A percentile compares a stretch with the other conserved stretches of the same genome.
These are phyloP conservation scores for Paxillus ammoniavirescens DNA, from an alignment of 768 basidiomycete genomes.

Conservation along the genomic window DNA sequence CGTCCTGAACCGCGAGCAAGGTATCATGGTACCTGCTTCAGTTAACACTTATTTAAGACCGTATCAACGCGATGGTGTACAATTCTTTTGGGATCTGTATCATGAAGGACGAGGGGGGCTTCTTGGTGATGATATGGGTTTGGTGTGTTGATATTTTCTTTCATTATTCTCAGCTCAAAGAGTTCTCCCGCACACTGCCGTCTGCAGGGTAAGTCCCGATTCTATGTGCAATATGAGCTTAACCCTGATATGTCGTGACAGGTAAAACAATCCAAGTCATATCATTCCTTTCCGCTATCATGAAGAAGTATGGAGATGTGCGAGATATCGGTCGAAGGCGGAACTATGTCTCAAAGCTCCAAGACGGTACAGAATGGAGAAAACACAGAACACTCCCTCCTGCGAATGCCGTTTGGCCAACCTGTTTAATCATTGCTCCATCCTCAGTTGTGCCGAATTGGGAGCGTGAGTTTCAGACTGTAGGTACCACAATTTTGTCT, in stretches of 20 bases:
- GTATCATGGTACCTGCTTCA: conserved; percentile 56
- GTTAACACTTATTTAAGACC: conserved; percentile 87
- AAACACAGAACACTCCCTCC: conserved; percentile 53
- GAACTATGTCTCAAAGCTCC: conserved; percentile 62
- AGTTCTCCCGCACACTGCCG: background rate
- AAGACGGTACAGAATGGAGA: conserved; percentile 57
- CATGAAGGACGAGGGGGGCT: conserved; percentile 68
- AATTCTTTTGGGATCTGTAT: conserved; percentile 79
- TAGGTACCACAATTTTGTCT: conserved; percentile 29
- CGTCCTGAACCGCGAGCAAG: conserved; percentile 45
- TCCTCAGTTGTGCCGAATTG: conserved; percentile 84
- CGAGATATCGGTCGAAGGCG: conserved; percentile 68
- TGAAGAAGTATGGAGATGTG: conserved; percentile 71
- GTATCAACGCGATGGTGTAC: conserved; percentile 86
- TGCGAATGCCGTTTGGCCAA: conserved; percentile 78
- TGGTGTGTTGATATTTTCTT: conserved; percentile 39
- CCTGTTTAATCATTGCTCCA: conserved; percentile 85
- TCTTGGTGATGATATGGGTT: conserved; percentile 96
- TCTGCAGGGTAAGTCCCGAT: conserved; percentile 25
- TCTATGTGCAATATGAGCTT: background rate
- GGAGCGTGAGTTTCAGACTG: conserved; percentile 84
- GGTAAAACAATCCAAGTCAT: conserved; percentile 98
- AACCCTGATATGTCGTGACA: conserved; percentile 12
- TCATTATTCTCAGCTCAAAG: background rate
- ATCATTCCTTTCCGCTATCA: conserved; percentile 85